Conservation (phyloP, 2,329 filamentous ascomycete genomes). For the Xylaria sp. region DNA sequence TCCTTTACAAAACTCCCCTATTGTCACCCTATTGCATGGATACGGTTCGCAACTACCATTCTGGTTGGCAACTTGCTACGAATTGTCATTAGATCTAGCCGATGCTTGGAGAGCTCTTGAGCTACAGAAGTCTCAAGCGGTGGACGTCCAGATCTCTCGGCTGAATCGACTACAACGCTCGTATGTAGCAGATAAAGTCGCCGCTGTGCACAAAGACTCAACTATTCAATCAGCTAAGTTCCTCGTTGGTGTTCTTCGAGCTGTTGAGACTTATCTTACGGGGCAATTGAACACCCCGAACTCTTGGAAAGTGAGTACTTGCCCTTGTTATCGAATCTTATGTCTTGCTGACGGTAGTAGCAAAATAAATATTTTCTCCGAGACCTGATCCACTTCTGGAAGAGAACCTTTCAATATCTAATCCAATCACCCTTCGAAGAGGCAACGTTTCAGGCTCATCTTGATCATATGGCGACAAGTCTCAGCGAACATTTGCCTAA, state of each 20-base stretch:
- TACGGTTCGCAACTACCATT: conserved; percentile 50
- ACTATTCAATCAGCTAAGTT: conserved; percentile 66
- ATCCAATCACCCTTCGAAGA: conserved; percentile 65
- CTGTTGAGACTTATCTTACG: conserved; percentile 57
- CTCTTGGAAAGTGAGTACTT: conserved; percentile 49
- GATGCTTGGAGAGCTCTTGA: conserved; percentile 55
- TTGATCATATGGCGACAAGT: conserved; percentile 61
- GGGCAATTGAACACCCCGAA: conserved; percentile 42
- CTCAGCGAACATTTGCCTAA: conserved; percentile 51
- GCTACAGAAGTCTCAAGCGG: conserved; percentile 54
- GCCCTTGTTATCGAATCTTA: background rate
- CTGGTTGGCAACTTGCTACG: conserved; percentile 65
- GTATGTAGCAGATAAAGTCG: conserved; percentile 62
- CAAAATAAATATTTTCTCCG: conserved; percentile 51
- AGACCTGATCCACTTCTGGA: conserved; percentile 63
- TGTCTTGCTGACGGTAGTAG: conserved; percentile 35
- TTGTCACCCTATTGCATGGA: conserved; percentile 58
- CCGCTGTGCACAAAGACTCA: conserved; percentile 68
- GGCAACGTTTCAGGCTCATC: conserved; percentile 71
- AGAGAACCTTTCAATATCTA: conserved; percentile 62
- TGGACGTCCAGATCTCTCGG: conserved; percentile 60
- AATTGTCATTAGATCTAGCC: conserved; percentile 59
- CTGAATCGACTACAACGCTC: conserved; percentile 72
- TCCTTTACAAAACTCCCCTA: conserved; percentile 66
- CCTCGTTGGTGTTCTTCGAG: conserved; percentile 55